Evolutionary conservation across 2,329 filamentous ascomycete genomes (phyloP), one percentile per base, ranked within the genome.

Genomic region (Neofusicoccum parvum): DNA sequence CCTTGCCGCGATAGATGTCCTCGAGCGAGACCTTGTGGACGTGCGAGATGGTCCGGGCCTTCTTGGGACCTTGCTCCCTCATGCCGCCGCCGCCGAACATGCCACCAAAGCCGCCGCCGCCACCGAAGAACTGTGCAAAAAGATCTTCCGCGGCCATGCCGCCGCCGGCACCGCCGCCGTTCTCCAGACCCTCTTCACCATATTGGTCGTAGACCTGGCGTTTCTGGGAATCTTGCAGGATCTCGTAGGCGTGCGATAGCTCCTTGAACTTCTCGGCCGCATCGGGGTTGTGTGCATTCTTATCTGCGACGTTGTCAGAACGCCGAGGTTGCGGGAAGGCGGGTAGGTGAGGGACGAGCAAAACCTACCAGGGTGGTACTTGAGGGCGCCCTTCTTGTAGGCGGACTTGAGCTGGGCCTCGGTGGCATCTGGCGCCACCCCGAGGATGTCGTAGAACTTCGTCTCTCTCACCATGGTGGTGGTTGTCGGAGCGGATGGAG

Each of bases 231-330:
- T 99, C 95, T 72, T 91, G 95, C 17, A 99, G 89, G 71, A 96
- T 86, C 84, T 99, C 95, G 81, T 98, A 99, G 68, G 95, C 95
- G 76, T 94, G 90, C 70, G 93, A 96, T 68, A 97, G 86, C 74
- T 97, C 94, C 85, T 99, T 98, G 89, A 99, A 99, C 81, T 97
- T 99, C 68, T 97, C 93, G 72, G 94, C 93, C 60, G 95, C 94
- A 32, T 89, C 91, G 46, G 94, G 93, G 83, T 96, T 96, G 83
- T 95, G 88, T 70, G 90, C 88, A 81, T 99, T 99, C 87, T 99
- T 99, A 81, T 99, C 94, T 96, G 71, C 43, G 43, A 37, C 20
- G 17, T 27, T n/a, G 71, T 74, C 64, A 74, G 68, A 23, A 23
- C 34, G 43, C 20, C 23, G 15, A 50, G 7, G n/a, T 56, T 59